phyloP scores from a whole-genome alignment of 495 filamentous ascomycete genomes.

The Polyplosphaeria fusca region DNA sequence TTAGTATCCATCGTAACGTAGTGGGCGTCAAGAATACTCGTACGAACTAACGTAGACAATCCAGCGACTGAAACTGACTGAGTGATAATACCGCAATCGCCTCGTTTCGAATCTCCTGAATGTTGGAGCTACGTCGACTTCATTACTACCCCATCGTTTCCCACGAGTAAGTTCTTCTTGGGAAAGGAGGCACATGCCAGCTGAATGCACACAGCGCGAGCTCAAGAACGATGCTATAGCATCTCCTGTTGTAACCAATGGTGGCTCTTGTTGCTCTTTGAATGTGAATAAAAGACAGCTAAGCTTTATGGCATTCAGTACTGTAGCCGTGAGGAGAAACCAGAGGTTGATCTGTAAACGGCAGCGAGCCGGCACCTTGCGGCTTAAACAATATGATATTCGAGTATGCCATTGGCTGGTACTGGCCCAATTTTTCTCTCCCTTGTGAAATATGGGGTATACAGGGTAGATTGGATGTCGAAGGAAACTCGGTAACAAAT shows the following conservation, averaged over 20 bases:
- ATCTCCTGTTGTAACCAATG: slow-evolving; percentile 1
- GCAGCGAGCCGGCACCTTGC: slow-evolving; percentile 1
- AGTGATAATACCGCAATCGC: slow-evolving; percentile 1
- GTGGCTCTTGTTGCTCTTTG: neutral
- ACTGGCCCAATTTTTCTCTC: slow-evolving; percentile 5
- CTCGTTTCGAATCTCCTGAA: neutral
- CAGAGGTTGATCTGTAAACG: slow-evolving; percentile 3
- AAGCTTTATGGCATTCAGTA: slow-evolving; percentile 4
- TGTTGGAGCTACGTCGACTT: neutral
- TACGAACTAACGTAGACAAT: slow-evolving; percentile 1
- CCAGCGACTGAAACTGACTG: neutral
- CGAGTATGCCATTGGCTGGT: neutral
- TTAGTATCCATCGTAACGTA: neutral
- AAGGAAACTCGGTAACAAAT: neutral
- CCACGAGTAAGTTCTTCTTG: neutral
- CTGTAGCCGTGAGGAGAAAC: slow-evolving; percentile 4
- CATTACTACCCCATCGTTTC: neutral
- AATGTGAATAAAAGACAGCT: neutral
- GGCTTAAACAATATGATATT: slow-evolving; percentile 6
- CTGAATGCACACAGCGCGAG: neutral
- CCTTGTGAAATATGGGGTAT: neutral
- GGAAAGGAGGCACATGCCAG: neutral
- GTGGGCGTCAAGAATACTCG: neutral
- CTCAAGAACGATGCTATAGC: slow-evolving; percentile 3
- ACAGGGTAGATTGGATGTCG: neutral